phyloP scores from a whole-genome alignment of 2,329 filamentous ascomycete species.

The Aspergillus arachidicola region DNA sequence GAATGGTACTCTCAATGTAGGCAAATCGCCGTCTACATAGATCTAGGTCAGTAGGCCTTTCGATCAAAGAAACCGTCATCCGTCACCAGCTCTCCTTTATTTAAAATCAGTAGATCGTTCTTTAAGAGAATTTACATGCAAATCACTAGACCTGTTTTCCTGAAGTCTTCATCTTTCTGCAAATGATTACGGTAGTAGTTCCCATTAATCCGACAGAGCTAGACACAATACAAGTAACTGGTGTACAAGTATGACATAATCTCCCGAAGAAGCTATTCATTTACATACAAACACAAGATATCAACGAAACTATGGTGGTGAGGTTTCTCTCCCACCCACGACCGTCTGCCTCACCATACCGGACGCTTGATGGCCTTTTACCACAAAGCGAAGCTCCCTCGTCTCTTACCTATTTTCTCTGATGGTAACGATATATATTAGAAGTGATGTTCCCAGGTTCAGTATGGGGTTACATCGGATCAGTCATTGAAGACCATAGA shows the following conservation, averaged over 20 bases:
- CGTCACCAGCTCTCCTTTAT: not conserved
- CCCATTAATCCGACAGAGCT: not conserved
- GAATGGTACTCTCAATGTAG: not conserved
- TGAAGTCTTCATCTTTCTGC: not conserved
- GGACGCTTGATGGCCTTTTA: too few species aligned
- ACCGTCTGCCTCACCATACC: too few species aligned
- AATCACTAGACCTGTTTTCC: not conserved
- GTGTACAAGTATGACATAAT: not conserved
- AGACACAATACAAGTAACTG: not conserved
- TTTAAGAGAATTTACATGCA: not conserved
- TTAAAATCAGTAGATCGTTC: not conserved
- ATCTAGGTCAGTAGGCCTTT: not conserved
- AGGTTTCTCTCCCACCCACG: too few species aligned
- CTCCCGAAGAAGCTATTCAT: not conserved
- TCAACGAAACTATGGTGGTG: too few species aligned
- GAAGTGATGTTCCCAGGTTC: too few species aligned
- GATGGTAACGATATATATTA: too few species aligned
- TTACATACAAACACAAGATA: not conserved
- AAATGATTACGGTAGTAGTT: not conserved
- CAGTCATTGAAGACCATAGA: too few species aligned
- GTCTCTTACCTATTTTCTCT: too few species aligned
- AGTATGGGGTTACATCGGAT: too few species aligned
- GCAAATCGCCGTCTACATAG: not conserved
- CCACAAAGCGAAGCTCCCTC: too few species aligned
- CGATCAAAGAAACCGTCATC: not conserved